These are phyloP conservation scores for Mucor circinelloides DNA, from an alignment of 371 early-diverging fungal genomes.

Conservation along the genomic window DNA sequence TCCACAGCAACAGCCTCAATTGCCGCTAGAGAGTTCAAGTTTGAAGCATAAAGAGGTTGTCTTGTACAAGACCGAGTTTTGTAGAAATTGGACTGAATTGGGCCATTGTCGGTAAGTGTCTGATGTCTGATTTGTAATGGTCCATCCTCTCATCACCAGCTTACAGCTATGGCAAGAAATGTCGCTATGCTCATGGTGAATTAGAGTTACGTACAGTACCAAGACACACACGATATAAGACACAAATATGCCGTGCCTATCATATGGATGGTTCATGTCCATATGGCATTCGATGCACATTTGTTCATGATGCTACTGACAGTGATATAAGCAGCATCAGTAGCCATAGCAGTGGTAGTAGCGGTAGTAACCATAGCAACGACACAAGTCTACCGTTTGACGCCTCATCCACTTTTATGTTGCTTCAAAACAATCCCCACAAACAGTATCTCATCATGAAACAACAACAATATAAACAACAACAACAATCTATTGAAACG, in stretches of 20 bases:
- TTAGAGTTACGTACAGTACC: conserved; percentile 79
- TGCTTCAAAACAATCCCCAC: conserved; percentile 1
- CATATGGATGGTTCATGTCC: conserved; percentile 92
- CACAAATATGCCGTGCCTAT: conserved; percentile 88
- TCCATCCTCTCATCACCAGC: background rate
- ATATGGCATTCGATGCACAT: conserved; percentile 95
- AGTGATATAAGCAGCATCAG: conserved; percentile 1
- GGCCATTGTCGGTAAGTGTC: conserved; percentile 77
- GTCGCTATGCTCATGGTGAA: conserved; percentile 95
- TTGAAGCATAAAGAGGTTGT: conserved; percentile 28
- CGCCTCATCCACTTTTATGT: background rate
- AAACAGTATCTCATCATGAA: conserved; percentile 8
- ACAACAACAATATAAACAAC: conserved; percentile 9
- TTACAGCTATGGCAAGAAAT: conserved; percentile 83
- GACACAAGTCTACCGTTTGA: background rate
- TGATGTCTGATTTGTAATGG: background rate
- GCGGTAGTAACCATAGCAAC: conserved; percentile 6
- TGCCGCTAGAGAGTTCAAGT: background rate
- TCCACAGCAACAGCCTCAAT: background rate
- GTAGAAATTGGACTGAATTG: conserved; percentile 86
- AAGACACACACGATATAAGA: conserved; percentile 96
- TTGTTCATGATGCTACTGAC: conserved; percentile 71
- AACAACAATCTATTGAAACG: conserved; percentile 20
- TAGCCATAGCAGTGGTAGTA: conserved; percentile 13
- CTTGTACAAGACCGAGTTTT: conserved; percentile 97